Percentiles rank a stretch among this genome's conserved stretches.
phyloP scores from a whole-genome alignment of 108 stramenopile species.

The Bacterosira constricta region DNA sequence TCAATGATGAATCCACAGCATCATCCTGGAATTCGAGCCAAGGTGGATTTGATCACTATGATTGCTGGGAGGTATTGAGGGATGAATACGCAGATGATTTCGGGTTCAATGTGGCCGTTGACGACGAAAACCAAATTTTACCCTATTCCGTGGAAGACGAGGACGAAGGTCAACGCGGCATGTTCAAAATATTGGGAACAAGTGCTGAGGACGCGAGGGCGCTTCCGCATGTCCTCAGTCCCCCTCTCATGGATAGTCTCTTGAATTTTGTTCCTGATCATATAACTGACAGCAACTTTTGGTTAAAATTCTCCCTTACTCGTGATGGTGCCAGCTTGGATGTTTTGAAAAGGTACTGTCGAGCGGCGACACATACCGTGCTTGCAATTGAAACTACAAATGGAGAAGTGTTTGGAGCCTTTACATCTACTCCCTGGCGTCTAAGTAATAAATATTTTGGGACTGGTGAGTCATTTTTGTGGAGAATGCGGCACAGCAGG shows the following conservation, averaged over 20 bases:
- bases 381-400: conserved; percentile 77
- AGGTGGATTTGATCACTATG: conserved; percentile 50
- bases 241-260: conserved; percentile 83
- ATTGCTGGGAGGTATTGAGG: conserved; percentile 74
- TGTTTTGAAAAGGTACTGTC: conserved; percentile 58
- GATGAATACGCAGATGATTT: conserved; percentile 80
- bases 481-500: conserved; percentile 68
- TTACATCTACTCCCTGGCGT: conserved; percentile 71
- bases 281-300: conserved; percentile 65
- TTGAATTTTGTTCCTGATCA: conserved; percentile 64
- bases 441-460: conserved; percentile 68
- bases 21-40: conserved; percentile 37
- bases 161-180: conserved; percentile 12
- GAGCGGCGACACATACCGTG: conserved; percentile 71
- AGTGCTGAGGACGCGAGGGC: conserved; percentile 58
- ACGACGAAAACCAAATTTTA: conserved; percentile 22
- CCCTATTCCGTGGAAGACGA: conserved; percentile 7
- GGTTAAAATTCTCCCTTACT: conserved; percentile 72
- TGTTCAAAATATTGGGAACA: conserved; percentile 78
- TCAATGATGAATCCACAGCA: conserved; percentile 33
- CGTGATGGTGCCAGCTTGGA: conserved; percentile 79
- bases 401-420: conserved; percentile 81
- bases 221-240: conserved; percentile 75
- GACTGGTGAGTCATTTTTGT: conserved; percentile 67
- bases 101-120: conserved; percentile 66